Evolutionary conservation across 352 stramenopile species (phyloP), one percentile per base, ranked within the genome.

Genomic region (Thalassiosira ordinaria): DNA sequence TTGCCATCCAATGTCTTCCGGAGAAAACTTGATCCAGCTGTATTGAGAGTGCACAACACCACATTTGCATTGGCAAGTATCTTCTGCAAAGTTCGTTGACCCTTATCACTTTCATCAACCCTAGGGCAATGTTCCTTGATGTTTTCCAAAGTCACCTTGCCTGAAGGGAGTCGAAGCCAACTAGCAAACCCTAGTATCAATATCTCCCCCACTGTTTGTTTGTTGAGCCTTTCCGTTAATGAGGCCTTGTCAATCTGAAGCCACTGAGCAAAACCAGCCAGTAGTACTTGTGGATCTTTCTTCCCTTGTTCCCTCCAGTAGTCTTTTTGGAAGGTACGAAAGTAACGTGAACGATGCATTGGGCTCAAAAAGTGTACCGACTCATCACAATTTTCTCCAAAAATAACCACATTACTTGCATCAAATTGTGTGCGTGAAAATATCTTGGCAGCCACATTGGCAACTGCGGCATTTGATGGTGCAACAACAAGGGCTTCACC

Each of bases 391-490:
- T 83, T 83, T 37, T 82, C 72, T 41, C 78, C 78, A 73, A 72
- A 79, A 29, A 86, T 60, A 62, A 75, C 24, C 33, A 86, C n/a
- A 29, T 83, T 67, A 9, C 44, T 2, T 33, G 82, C 59, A 53
- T 62, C 53, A 37, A 79, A 68, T 49, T 51, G 11, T 11, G 52
- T 39, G 20, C 29, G n/a, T 47, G 57, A 27, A 24, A 77, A 29
- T 2, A 87, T 20, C 31, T 87, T 84, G 22, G 78, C 18, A 13
- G 74, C 80, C 26, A 87, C 61, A 51, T 87, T 87, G 5, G 80
- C 80, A 41, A 87, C 80, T 35, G 80, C 80, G n/a, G 80, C 80
- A 74, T 87, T 87, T 14, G 80, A 87, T 18, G 80, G 72, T 41
- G 80, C 80, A 26, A 75, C 39, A 73, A 85, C 65, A 59, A 82